Percentiles rank a stretch among this genome's conserved stretches.
Conservation (phyloP, 768 basidiomycete species). For the Sarcomyxa edulis region DNA sequence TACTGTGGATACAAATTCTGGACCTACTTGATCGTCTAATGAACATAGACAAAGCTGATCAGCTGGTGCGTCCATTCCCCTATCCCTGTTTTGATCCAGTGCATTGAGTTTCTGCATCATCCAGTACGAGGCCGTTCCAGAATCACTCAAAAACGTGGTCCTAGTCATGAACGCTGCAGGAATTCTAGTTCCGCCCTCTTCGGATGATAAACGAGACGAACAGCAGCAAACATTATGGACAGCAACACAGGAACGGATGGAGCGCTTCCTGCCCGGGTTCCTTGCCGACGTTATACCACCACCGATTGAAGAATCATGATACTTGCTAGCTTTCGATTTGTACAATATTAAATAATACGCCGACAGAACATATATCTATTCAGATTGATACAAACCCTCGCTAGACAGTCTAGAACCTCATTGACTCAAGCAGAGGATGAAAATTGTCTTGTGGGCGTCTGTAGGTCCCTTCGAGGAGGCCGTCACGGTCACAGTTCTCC, state of each 20-base stretch:
- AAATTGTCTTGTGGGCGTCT: no score
- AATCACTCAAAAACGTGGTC: constrained; percentile 94
- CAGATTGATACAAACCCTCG: no score
- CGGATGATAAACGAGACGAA: constrained; percentile 46
- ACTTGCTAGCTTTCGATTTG: no score
- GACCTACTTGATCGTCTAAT: constrained; percentile 88
- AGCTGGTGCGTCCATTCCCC: constrained; percentile 58
- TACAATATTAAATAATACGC: no score
- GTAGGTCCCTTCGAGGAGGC: no score
- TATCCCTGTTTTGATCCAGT: background rate
- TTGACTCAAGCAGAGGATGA: no score
- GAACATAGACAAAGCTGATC: constrained; percentile 79
- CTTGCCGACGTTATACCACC: constrained; percentile 61
- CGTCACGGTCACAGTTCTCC: no score
- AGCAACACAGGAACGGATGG: constrained; percentile 80
- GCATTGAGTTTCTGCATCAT: constrained; percentile 1
- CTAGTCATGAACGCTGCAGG: constrained; percentile 92
- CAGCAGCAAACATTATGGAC: constrained; percentile 74
- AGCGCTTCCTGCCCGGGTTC: constrained; percentile 90
- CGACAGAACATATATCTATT: no score
- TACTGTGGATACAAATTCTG: constrained; percentile 85
- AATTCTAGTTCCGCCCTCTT: constrained; percentile 66
- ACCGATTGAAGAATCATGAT: constrained; percentile 16
- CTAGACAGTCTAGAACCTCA: no score
- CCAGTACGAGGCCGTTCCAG: constrained; percentile 92